Conservation (phyloP, 108 stramenopile species). For the Cyclotella sp. region DNA sequence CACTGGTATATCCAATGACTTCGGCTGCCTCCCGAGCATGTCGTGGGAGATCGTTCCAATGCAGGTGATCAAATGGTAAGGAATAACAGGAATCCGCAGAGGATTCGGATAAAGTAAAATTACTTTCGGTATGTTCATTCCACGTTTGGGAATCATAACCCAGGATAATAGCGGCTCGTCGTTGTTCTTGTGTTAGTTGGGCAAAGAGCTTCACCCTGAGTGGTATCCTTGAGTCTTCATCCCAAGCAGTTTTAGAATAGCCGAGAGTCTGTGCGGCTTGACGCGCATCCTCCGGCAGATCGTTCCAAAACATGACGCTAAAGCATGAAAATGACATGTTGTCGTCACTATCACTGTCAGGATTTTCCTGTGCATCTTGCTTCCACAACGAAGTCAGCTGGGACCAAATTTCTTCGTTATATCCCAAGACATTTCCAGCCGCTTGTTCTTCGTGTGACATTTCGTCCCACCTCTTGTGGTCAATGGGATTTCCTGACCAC, state of each 20-base stretch:
- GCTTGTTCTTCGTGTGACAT: conserved; percentile 44
- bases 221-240: not conserved
- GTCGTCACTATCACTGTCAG: conserved; percentile 9
- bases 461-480: conserved; percentile 51
- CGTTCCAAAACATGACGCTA: conserved; percentile 13
- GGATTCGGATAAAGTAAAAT: not conserved
- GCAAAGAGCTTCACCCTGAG: not conserved
- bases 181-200: not conserved
- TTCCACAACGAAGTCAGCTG: conserved; percentile 10
- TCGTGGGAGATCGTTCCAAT: conserved; percentile 13
- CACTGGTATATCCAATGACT: conserved; percentile 2
- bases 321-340: not conserved
- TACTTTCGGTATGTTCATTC: conserved; percentile 3
- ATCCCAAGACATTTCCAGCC: conserved; percentile 54
- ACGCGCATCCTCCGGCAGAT: not conserved
- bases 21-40: conserved; percentile 18
- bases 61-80: not conserved
- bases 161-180: not conserved
- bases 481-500: conserved; percentile 20
- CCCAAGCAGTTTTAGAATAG: conserved; percentile 1
- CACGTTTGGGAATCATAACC: not conserved
- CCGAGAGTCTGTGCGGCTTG: not conserved
- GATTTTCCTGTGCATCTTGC: conserved; percentile 1
- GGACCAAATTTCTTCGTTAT: conserved; percentile 53
- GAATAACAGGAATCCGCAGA: not conserved